Percentiles rank a stretch among this genome's conserved stretches.
Conservation (phyloP, 768 basidiomycete genomes). For the Trametes meyenii region DNA sequence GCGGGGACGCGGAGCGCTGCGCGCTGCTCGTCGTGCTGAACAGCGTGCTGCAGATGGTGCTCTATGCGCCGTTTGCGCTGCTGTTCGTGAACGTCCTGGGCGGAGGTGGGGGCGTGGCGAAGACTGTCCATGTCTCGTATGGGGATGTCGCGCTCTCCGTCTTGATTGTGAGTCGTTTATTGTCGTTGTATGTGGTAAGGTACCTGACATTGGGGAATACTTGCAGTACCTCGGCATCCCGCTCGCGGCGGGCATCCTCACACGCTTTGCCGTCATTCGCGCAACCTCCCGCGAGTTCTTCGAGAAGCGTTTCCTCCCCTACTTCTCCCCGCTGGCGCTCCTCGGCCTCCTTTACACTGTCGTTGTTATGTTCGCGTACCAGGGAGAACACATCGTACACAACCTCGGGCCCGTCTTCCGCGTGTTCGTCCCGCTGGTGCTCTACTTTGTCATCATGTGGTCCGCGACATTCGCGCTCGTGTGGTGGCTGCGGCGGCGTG, state of each 20-base stretch:
- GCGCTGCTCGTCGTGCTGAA: conserved; percentile 77
- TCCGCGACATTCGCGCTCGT: conserved; percentile 58
- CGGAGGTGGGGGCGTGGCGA: conserved; percentile 35
- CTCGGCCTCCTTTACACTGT: conserved; percentile 83
- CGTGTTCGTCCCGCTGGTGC: conserved; percentile 75
- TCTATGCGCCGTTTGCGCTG: conserved; percentile 75
- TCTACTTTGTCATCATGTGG: conserved; percentile 85
- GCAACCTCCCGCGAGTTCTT: conserved; percentile 52
- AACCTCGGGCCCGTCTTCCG: conserved; percentile 80
- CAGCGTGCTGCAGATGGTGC: conserved; percentile 73
- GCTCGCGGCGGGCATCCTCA: conserved; percentile 68
- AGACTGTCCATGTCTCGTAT: conserved; percentile 54
- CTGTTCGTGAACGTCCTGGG: conserved; percentile 77
- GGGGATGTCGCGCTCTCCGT: conserved; percentile 65
- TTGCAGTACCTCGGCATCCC: conserved; percentile 82
- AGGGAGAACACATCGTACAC: conserved; percentile 66
- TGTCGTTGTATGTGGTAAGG: neutral
- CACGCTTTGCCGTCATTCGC: conserved; percentile 57
- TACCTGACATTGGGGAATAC: neutral
- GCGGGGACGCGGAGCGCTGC: conserved; percentile 26
- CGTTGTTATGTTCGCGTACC: conserved; percentile 65
- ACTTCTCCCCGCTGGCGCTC: conserved; percentile 69
- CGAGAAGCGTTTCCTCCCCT: conserved; percentile 60
- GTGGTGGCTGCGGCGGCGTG: conserved; percentile 47
- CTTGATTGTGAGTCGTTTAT: conserved; percentile 57